A percentile compares a stretch with the other conserved stretches of the same genome.
Conservation (phyloP, 345 rosid species). For the Rhizophora mangle region DNA sequence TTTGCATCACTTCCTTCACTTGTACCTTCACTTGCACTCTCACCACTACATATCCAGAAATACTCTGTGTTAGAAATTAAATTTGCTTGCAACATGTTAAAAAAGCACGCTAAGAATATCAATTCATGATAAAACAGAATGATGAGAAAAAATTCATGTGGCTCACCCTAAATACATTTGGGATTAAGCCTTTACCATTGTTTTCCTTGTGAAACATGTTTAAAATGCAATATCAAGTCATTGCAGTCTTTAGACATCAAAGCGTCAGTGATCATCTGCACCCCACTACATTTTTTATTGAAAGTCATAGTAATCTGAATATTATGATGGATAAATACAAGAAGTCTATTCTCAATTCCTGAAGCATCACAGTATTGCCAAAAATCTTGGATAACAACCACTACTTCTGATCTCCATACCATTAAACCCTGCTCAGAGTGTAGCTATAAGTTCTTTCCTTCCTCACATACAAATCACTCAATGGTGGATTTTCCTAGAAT, state of each 20-base stretch:
- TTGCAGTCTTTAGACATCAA: not conserved
- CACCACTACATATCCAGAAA: constrained; percentile 49
- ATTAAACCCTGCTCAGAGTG: no score
- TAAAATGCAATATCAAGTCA: not conserved
- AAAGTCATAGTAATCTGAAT: not conserved
- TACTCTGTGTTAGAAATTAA: constrained; percentile 28
- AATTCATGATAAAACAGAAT: not conserved
- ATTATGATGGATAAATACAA: not conserved
- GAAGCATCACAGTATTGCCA: no score
- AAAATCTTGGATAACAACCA: no score
- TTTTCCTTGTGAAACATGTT: no score
- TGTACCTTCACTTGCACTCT: constrained; percentile 88
- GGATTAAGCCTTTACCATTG: no score
- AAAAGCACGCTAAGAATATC: not conserved
- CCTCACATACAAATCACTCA: no score
- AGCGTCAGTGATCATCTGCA: not conserved
- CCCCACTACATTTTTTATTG: not conserved
- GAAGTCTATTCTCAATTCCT: no score
- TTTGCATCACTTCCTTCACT: constrained; percentile 98
- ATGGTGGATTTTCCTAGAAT: no score
- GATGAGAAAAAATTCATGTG: no score
- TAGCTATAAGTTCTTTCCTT: no score
- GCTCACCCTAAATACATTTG: no score
- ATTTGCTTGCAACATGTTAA: not conserved
- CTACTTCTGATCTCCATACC: no score